A percentile compares a stretch with the other conserved stretches of the same genome.
Conservation (phyloP, 768 basidiomycete species). For the Suillus americanus region DNA sequence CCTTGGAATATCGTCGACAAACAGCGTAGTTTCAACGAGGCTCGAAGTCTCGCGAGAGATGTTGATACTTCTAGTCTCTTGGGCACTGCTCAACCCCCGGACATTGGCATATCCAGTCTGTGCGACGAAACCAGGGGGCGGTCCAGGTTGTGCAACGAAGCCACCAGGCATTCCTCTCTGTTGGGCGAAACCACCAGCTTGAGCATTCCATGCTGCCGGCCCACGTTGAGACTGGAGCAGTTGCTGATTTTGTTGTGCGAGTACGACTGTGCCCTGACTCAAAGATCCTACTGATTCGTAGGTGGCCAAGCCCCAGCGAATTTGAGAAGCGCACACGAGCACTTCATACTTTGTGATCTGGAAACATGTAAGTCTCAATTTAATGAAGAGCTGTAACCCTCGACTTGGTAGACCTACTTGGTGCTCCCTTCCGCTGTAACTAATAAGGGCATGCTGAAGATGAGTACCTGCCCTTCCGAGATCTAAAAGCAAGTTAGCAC, state of each 20-base stretch:
- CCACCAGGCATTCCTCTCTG: neutral
- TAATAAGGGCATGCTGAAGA: constrained; percentile 2
- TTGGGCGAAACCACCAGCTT: constrained; percentile 20
- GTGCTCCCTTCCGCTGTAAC: constrained; percentile 5
- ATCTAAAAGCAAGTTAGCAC: neutral
- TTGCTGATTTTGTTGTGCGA: constrained; percentile 18
- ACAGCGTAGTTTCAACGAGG: neutral
- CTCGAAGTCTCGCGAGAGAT: neutral
- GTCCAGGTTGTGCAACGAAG: neutral
- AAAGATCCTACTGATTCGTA: constrained; percentile 12
- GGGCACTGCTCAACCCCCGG: neutral
- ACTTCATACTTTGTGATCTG: constrained; percentile 5
- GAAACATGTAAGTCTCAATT: neutral
- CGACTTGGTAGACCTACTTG: neutral
- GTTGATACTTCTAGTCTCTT: neutral
- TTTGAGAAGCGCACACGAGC: constrained; percentile 3
- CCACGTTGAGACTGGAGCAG: constrained; percentile 7
- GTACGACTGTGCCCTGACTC: constrained; percentile 30
- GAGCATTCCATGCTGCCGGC: constrained; percentile 4
- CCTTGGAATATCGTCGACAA: constrained; percentile 9
- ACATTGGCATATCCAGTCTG: neutral
- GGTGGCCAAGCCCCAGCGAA: constrained; percentile 6
- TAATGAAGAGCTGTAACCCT: neutral
- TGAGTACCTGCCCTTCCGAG: constrained; percentile 2
- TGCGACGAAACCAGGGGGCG: neutral